Evolutionary conservation across 495 filamentous ascomycete genomes (phyloP).

Genomic region (Aspergillus diversus): DNA sequence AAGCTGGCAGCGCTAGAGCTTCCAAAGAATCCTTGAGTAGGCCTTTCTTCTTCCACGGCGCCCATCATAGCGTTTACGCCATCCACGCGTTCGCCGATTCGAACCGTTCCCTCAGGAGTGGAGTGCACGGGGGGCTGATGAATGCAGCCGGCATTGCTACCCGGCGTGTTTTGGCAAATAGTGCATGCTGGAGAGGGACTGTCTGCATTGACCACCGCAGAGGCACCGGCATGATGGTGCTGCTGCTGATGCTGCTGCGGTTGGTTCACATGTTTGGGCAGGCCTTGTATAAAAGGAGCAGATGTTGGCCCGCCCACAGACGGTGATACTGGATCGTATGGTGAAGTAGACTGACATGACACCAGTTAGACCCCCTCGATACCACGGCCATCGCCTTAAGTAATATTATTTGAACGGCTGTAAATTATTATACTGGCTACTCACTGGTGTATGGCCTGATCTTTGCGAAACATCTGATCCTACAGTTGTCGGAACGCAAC

Average conservation of each 20-base stretch:
- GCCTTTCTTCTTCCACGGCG: conserved; percentile 38
- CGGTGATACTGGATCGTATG: conserved; percentile 10
- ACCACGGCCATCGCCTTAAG: neutral
- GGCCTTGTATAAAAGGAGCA: neutral
- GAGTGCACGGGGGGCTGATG: neutral
- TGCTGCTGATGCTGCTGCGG: conserved; percentile 1
- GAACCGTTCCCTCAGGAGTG: neutral
- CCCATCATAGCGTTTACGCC: conserved; percentile 48
- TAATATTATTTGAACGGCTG: neutral
- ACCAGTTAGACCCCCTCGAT: neutral
- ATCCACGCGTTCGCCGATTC: conserved; percentile 10
- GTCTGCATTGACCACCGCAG: conserved; percentile 6
- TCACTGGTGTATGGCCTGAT: conserved; percentile 24
- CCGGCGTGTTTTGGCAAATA: conserved; percentile 10
- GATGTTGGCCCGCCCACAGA: neutral
- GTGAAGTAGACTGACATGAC: conserved; percentile 4
- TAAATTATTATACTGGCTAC: conserved; percentile 2
- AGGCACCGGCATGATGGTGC: neutral
- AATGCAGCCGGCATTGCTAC: neutral
- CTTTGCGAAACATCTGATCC: neutral
- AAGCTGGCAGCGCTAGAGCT: conserved; percentile 44
- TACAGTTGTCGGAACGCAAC: neutral
- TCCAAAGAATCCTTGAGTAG: conserved; percentile 41
- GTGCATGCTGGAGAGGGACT: conserved; percentile 11
- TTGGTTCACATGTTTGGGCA: conserved; percentile 5